Evolutionary conservation across 257 asterid genomes (phyloP).

Genomic region (Solanum rostratum): DNA sequence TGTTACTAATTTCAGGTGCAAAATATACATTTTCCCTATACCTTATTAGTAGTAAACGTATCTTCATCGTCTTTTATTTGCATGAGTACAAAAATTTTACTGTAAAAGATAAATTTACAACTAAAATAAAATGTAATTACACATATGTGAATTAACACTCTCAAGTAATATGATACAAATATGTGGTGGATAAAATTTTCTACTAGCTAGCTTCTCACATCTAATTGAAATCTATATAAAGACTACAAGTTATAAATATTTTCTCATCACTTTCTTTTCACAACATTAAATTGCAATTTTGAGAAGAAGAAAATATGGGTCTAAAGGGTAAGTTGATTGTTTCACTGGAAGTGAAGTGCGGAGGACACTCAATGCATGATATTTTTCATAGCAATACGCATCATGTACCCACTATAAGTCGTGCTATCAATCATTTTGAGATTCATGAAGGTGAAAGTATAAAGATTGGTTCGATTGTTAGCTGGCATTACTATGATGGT

Average conservation of each 20-base stretch:
- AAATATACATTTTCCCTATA: no score
- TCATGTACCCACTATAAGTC: background rate
- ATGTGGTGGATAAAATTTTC: background rate
- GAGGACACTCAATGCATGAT: background rate
- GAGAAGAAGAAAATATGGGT: background rate
- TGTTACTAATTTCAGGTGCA: no score
- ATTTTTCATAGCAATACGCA: background rate
- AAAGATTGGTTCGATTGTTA: background rate
- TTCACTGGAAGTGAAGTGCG: background rate
- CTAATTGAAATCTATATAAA: background rate
- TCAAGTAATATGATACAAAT: background rate
- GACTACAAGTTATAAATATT: background rate
- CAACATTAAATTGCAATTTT: background rate
- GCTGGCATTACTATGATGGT: background rate
- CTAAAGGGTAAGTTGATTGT: background rate
- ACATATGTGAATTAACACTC: background rate
- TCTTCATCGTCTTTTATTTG: background rate
- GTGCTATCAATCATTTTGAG: fast-evolving
- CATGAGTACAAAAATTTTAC: background rate
- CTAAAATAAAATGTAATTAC: background rate
- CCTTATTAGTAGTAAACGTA: background rate
- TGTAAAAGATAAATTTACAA: background rate
- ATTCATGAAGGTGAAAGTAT: background rate
- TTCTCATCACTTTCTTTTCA: background rate
- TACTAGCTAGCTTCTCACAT: background rate